phyloP scores from a whole-genome alignment of 1,284 basidiomycete species.

The Cryptococcus sp. region DNA sequence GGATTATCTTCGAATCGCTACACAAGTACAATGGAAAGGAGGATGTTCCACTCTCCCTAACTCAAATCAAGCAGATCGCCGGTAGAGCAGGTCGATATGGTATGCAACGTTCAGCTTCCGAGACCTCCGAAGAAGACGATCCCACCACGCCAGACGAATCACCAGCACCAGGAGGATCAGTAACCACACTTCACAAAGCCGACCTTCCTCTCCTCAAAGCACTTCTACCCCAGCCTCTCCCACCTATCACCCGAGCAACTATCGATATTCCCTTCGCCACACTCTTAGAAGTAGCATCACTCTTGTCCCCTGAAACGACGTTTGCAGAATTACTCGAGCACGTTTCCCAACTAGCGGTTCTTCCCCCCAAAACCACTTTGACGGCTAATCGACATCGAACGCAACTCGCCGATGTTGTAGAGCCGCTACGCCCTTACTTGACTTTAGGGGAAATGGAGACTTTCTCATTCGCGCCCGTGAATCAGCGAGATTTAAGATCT shows the following conservation, averaged over 20 bases:
- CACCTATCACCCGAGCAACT: constrained; percentile 50
- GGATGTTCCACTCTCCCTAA: constrained; percentile 60
- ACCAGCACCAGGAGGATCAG: constrained; percentile 56
- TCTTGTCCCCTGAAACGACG: constrained; percentile 46
- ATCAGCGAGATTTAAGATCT: constrained; percentile 49
- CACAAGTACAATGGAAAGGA: constrained; percentile 66
- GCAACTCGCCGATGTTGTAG: constrained; percentile 51
- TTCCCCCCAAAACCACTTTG: constrained; percentile 54
- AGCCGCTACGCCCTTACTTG: constrained; percentile 49
- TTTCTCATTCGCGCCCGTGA: constrained; percentile 52
- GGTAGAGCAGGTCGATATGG: constrained; percentile 93
- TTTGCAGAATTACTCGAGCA: constrained; percentile 35
- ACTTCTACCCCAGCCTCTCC: constrained; percentile 51
- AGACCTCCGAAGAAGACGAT: background rate
- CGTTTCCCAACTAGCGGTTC: constrained; percentile 48
- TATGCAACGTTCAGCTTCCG: constrained; percentile 48
- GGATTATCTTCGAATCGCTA: constrained; percentile 78
- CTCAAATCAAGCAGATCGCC: constrained; percentile 93
- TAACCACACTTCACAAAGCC: constrained; percentile 64
- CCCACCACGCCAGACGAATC: constrained; percentile 29
- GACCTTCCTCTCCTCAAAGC: constrained; percentile 64
- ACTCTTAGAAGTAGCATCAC: constrained; percentile 45
- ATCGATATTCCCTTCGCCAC: constrained; percentile 44
- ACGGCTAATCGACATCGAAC: constrained; percentile 43
- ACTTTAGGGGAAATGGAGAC: constrained; percentile 54